Base-by-base conservation (phyloP, 169 alveolate genomes). In the Plasmodium malariae region DNA sequence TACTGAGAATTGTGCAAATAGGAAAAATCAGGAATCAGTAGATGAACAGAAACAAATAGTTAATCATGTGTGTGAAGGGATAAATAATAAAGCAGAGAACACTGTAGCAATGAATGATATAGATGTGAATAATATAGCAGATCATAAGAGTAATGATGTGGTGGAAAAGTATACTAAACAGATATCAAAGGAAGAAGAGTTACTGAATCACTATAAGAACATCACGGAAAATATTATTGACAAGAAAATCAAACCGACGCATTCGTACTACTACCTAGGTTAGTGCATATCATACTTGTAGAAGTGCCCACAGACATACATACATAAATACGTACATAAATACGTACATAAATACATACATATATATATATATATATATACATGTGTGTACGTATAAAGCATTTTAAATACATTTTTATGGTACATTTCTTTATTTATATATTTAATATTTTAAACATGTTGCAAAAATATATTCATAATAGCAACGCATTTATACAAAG, bases 251-350 rank as follows among this genome's bases (percentile, higher is more conserved):
- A 80, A 80, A 30, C 90, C 85, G 28, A 80, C 71, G 2, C 90
- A 80, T 57, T 80, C 90, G 12, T 80, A 80, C n/a, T 80, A 80
- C 54, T 80, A 80, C 63, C 43, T 80, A 28, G 90, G 90, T 80
- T 45, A 78, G 71, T 48, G 7, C 37, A 48, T 26, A 51, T 26
- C 34, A 49, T 3, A 72, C 26, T 5, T 4, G 0, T 7, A 6
- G 2, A 14, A 5, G 17, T 5, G 49, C 12, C 12, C 17, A 9
- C 11, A 40, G 21, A 19, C 9, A 51, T 6, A 49, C 37, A 36
- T 14, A 40, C 14, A 49, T 3, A 72, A 34, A 14, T 4, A 0
- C 4, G n/a, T 9, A 14, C 17, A 19, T 5, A 71, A 14, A 24
- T 32, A 9, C 11, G 21, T 12, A 19, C 9, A 51, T 6, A 49